Conservation (phyloP, 1,284 basidiomycete species). For the Ustilago nuda region DNA sequence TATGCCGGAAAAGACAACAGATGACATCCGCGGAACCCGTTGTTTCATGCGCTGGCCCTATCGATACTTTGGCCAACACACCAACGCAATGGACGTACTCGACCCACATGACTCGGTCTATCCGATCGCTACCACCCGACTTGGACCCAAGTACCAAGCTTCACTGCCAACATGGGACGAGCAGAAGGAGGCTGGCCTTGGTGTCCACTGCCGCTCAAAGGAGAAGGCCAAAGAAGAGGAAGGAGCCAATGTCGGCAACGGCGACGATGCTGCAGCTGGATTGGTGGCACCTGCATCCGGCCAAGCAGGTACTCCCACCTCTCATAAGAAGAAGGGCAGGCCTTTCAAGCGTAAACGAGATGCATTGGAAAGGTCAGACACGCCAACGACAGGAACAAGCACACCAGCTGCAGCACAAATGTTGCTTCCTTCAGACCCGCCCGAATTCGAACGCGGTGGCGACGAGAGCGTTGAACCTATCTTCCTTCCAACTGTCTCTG, state of each 20-base stretch:
- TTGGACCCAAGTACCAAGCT: conserved; percentile 87
- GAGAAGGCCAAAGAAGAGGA: conserved; percentile 45
- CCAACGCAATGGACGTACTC: conserved; percentile 75
- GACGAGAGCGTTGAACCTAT: conserved; percentile 79
- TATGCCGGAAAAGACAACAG: conserved; percentile 48
- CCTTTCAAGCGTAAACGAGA: conserved; percentile 44
- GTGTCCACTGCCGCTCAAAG: conserved; percentile 31
- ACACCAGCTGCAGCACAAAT: conserved; percentile 27
- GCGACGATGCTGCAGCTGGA: conserved; percentile 32
- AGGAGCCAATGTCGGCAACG: conserved; percentile 11
- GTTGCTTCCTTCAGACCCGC: conserved; percentile 62
- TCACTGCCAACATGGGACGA: conserved; percentile 66
- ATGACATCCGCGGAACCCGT: conserved; percentile 74
- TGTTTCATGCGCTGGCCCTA: conserved; percentile 92
- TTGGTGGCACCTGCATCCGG: conserved; percentile 3
- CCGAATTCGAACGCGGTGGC: conserved; percentile 75
- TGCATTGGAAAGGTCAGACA: conserved; percentile 40
- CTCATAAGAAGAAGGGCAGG: conserved; percentile 42
- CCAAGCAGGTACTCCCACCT: conserved; percentile 6
- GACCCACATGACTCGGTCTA: conserved; percentile 95
- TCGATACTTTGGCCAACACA: conserved; percentile 93
- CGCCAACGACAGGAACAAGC: conserved; percentile 39
- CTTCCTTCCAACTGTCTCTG: conserved; percentile 70
- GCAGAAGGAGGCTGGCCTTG: conserved; percentile 51
- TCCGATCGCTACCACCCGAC: conserved; percentile 86